A percentile compares a stretch with the other conserved stretches of the same genome.
These are phyloP conservation scores for Clonostachys solani DNA, from an alignment of 2,329 filamentous ascomycete genomes.

Conservation along the genomic window DNA sequence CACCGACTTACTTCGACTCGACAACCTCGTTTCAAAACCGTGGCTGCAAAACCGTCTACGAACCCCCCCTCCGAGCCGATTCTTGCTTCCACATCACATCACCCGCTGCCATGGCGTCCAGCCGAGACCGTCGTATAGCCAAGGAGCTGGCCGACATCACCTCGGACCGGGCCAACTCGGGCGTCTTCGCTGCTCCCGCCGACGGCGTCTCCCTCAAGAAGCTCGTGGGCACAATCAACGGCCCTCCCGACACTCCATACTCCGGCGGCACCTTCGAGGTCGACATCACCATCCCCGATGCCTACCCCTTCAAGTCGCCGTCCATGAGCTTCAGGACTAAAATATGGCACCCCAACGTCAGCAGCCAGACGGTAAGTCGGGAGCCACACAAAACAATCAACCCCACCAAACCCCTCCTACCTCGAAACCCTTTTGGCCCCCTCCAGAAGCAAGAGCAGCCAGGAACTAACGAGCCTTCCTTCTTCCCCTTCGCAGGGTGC, in stretches of 20 bases:
- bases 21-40: no score
- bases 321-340: constrained; percentile 88
- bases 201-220: constrained; percentile 68
- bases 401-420: neutral
- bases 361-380: constrained; percentile 76
- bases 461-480: neutral
- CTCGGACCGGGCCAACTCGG: constrained; percentile 66
- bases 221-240: constrained; percentile 77
- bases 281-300: constrained; percentile 81
- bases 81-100: neutral
- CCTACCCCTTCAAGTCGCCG: constrained; percentile 92
- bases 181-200: constrained; percentile 65
- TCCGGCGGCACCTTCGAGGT: constrained; percentile 79
- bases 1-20: no score
- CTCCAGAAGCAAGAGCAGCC: neutral
- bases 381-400: neutral
- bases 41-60: no score
- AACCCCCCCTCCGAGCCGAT: no score
- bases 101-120: constrained; percentile 38
- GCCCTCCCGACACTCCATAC: constrained; percentile 90
- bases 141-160: constrained; percentile 77
- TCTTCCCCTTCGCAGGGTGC: constrained; percentile 60
- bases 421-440: neutral
- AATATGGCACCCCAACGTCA: constrained; percentile 97
- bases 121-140: constrained; percentile 55